Evolutionary conservation across 345 rosid species (phyloP).

Genomic region (Rhodamnia rubescens): DNA sequence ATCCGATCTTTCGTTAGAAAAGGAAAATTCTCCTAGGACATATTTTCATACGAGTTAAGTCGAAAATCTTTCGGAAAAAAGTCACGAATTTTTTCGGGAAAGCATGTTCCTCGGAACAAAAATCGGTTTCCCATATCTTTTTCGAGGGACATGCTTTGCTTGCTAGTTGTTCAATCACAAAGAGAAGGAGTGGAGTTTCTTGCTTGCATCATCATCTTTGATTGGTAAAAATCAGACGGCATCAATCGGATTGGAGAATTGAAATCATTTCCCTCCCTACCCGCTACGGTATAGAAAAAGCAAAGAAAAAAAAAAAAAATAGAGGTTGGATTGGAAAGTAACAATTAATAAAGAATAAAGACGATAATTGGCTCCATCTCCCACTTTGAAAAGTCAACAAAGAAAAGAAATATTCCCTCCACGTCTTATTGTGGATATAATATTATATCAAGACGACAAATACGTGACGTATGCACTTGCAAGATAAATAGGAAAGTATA

Average conservation of each 20-base stretch:
- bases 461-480: not conserved
- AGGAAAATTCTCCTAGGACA: rapidly evolving
- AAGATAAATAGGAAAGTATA: not conserved
- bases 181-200: not conserved
- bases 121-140: not conserved
- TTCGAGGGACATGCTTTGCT: not conserved
- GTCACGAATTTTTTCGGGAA: too few relatives aligned
- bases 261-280: not conserved
- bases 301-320: not conserved
- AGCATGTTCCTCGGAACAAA: not conserved
- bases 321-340: not conserved
- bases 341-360: not conserved
- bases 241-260: not conserved
- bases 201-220: not conserved
- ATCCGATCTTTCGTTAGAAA: not conserved
- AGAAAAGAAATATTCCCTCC: not conserved
- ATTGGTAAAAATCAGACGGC: not conserved
- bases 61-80: too few relatives aligned
- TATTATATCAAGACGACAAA: not conserved
- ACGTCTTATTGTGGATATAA: too few relatives aligned
- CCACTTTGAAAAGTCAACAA: not conserved
- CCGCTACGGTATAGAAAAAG: not conserved
- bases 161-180: not conserved
- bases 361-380: not conserved
- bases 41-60: not conserved